These are phyloP conservation scores for Naegleria fowleri DNA, from an alignment of 208 protist species.

Conservation along the genomic window DNA sequence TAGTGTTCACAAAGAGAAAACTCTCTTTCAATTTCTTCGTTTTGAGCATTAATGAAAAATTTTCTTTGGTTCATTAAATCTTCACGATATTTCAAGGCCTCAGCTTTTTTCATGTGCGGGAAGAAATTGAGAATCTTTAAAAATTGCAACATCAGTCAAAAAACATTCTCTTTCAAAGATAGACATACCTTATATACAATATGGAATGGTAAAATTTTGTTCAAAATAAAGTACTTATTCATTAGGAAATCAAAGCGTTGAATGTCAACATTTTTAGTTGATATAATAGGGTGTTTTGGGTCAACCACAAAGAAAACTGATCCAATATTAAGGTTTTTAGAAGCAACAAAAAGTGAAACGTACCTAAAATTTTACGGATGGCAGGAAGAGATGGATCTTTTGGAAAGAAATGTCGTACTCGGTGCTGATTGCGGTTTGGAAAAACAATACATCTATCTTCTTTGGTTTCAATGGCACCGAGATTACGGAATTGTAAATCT, in stretches of 20 bases:
- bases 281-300: background rate
- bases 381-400: background rate
- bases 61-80: background rate
- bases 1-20: background rate
- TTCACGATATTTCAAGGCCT: background rate
- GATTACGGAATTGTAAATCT: background rate
- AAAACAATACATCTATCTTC: constrained; percentile 7
- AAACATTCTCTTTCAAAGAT: background rate
- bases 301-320: background rate
- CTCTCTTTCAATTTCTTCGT: background rate
- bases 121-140: background rate
- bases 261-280: background rate
- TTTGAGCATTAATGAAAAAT: background rate
- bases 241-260: background rate
- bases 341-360: no score
- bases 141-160: no score
- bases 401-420: background rate
- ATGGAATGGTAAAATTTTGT: background rate
- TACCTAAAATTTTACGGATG: background rate
- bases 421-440: background rate
- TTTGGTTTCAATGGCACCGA: background rate
- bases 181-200: background rate
- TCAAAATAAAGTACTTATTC: background rate
- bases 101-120: background rate
- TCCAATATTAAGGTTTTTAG: no score